Conservation (phyloP, 2,329 filamentous ascomycete genomes). For the Fusarium anthophilum region DNA sequence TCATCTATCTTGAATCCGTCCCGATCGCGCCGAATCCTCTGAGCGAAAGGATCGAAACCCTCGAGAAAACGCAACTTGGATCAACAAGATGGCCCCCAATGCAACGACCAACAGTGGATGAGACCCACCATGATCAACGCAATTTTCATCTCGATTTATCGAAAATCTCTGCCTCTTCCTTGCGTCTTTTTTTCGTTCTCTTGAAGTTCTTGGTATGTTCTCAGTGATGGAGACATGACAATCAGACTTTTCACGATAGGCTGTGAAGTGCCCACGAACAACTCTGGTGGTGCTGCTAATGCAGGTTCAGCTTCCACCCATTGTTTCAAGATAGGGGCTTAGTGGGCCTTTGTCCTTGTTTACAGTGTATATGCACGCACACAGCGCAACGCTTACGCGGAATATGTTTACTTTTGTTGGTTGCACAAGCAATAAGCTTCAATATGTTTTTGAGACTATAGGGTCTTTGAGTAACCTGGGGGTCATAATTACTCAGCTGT, state of each 20-base stretch:
- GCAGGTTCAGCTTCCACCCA: slow-evolving; percentile 21
- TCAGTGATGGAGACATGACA: slow-evolving; percentile 23
- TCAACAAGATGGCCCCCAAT: neutral
- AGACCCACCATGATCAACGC: neutral
- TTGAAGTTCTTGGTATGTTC: neutral
- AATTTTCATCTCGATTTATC: neutral
- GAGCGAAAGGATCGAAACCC: neutral
- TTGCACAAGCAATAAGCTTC: neutral
- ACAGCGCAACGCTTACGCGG: slow-evolving; percentile 10
- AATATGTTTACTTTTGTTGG: slow-evolving; percentile 15
- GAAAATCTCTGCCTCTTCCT: slow-evolving; percentile 17
- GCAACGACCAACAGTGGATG: neutral
- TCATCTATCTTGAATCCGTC: neutral
- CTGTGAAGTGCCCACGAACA: slow-evolving; percentile 31
- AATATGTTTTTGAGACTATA: neutral
- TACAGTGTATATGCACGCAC: neutral
- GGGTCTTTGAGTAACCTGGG: neutral
- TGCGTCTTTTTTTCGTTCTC: slow-evolving; percentile 27
- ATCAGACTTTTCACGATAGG: slow-evolving; percentile 27
- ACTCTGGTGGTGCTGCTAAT: slow-evolving; percentile 24
- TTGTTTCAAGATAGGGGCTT: slow-evolving; percentile 34
- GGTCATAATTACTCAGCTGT: neutral
- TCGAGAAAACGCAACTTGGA: neutral
- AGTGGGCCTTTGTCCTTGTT: neutral
- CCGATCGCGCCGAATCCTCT: neutral